These are phyloP conservation scores for Neurospora tetraspora DNA, from an alignment of 495 filamentous ascomycete species.

Conservation along the genomic window DNA sequence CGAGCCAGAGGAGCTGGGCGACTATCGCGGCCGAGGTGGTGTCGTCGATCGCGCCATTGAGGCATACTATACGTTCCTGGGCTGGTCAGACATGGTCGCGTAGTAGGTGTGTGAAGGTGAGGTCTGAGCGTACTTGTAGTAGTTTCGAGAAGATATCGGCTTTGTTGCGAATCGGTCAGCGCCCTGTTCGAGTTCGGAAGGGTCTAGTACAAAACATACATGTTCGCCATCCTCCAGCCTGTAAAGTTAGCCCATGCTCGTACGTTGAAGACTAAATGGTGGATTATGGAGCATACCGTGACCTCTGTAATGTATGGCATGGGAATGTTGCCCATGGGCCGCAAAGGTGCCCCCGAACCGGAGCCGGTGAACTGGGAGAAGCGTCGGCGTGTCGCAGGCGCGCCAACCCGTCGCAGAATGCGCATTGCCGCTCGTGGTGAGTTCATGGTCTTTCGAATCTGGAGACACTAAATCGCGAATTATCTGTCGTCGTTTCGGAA, in stretches of 20 bases:
- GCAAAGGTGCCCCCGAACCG: not conserved
- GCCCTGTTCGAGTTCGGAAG: constrained; percentile 14
- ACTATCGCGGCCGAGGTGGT: constrained; percentile 81
- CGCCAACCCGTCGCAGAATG: constrained; percentile 17
- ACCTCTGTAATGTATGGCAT: constrained; percentile 72
- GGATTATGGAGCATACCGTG: constrained; percentile 48
- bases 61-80: constrained; percentile 88
- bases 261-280: not conserved
- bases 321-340: constrained; percentile 48
- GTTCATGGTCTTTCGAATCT: constrained; percentile 14
- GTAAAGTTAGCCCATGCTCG: constrained; percentile 29
- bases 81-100: constrained; percentile 6
- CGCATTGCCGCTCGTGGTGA: constrained; percentile 24
- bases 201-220: constrained; percentile 43
- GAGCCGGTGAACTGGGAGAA: constrained; percentile 29
- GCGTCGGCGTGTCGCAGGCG: constrained; percentile 16
- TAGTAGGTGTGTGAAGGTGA: not conserved
- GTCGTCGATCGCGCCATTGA: constrained; percentile 89
- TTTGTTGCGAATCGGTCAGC: constrained; percentile 26
- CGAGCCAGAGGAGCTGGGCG: constrained; percentile 92
- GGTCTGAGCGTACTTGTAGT: constrained; percentile 46
- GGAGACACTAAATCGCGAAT: not conserved
- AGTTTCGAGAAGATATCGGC: constrained; percentile 80
- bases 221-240: constrained; percentile 87
- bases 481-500: not conserved